Percentiles rank a stretch among this genome's conserved stretches.
Evolutionary conservation across 2,329 filamentous ascomycete genomes (phyloP).

Genomic region (Aphanocladium album): DNA sequence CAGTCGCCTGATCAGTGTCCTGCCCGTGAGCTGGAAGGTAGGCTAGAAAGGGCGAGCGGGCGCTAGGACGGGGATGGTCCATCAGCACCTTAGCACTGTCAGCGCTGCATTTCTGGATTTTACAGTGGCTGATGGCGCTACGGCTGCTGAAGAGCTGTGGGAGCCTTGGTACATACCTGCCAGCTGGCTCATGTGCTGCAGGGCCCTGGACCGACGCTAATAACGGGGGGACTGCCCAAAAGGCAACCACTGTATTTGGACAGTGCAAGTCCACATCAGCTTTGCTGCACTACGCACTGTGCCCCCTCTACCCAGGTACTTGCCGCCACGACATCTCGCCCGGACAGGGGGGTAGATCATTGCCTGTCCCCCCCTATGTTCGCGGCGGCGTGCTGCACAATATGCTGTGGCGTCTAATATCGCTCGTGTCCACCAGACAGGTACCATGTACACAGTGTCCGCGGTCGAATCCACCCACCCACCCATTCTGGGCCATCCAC

Average conservation of each 20-base stretch:
- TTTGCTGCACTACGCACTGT: not conserved
- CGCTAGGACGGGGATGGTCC: not conserved
- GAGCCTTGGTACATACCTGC: no score
- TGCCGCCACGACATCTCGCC: slow-evolving; percentile 1
- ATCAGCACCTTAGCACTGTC: not conserved
- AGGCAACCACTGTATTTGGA: not conserved
- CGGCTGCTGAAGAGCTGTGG: no score
- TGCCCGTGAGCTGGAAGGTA: no score
- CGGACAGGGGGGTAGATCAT: slow-evolving; percentile 7
- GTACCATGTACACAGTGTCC: slow-evolving; percentile 12
- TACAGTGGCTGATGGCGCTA: not conserved
- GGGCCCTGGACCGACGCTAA: not conserved
- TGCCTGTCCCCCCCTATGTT: not conserved
- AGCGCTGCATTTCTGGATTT: not conserved
- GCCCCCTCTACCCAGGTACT: not conserved
- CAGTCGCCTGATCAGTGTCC: no score
- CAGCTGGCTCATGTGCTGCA: no score
- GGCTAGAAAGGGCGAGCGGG: not conserved
- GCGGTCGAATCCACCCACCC: not conserved
- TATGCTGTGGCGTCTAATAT: slow-evolving; percentile 8
- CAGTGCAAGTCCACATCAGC: not conserved
- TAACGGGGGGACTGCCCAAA: no score
- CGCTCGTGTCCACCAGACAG: slow-evolving; percentile 6
- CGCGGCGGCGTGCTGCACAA: not conserved
- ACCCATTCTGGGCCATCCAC: not conserved